Percentiles rank a stretch among this genome's conserved stretches.
Evolutionary conservation across 2,329 filamentous ascomycete species (phyloP).

Genomic region (Fonsecaea multimorphosa): DNA sequence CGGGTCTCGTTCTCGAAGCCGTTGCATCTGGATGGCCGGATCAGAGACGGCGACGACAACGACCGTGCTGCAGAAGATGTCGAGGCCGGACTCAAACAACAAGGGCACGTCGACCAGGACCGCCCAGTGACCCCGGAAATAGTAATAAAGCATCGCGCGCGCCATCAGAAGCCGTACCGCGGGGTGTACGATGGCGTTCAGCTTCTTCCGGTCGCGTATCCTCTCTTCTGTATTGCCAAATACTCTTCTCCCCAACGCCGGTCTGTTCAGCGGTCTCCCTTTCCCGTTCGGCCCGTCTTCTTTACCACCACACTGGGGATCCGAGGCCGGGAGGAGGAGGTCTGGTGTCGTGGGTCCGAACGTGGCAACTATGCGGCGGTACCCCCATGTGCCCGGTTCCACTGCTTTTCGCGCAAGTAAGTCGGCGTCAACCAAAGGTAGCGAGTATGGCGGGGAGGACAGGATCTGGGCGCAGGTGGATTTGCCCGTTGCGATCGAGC

Average conservation of each 20-base stretch:
- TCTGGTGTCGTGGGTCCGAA: slow-evolving; percentile 86
- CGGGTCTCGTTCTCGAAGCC: slow-evolving; percentile 75
- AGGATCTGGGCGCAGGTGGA: slow-evolving; percentile 90
- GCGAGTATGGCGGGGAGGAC: slow-evolving; percentile 76
- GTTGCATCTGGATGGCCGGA: slow-evolving; percentile 78
- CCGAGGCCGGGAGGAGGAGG: slow-evolving; percentile 69
- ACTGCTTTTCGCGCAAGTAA: slow-evolving; percentile 90
- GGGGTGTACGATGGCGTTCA: slow-evolving; percentile 93
- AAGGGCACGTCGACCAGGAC: slow-evolving; percentile 92
- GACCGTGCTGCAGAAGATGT: slow-evolving; percentile 82
- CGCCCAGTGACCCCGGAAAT: slow-evolving; percentile 79
- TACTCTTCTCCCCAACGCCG: slow-evolving; percentile 81
- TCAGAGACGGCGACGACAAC: slow-evolving; percentile 86
- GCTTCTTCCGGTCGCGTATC: slow-evolving; percentile 71
- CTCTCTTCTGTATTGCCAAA: slow-evolving; percentile 79
- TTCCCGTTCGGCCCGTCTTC: slow-evolving; percentile 51
- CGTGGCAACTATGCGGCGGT: slow-evolving; percentile 78
- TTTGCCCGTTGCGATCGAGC: slow-evolving; percentile 97
- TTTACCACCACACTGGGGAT: slow-evolving; percentile 43
- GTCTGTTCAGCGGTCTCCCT: slow-evolving; percentile 80
- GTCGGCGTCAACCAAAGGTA: slow-evolving; percentile 95
- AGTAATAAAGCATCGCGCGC: slow-evolving; percentile 72
- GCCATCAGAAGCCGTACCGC: slow-evolving; percentile 86
- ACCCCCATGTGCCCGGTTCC: slow-evolving; percentile 85
- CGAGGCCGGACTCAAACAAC: slow-evolving; percentile 86